These are phyloP conservation scores for Lolium multiflorum DNA, from an alignment of 176 grass and related monocot genomes.

Conservation along the genomic window DNA sequence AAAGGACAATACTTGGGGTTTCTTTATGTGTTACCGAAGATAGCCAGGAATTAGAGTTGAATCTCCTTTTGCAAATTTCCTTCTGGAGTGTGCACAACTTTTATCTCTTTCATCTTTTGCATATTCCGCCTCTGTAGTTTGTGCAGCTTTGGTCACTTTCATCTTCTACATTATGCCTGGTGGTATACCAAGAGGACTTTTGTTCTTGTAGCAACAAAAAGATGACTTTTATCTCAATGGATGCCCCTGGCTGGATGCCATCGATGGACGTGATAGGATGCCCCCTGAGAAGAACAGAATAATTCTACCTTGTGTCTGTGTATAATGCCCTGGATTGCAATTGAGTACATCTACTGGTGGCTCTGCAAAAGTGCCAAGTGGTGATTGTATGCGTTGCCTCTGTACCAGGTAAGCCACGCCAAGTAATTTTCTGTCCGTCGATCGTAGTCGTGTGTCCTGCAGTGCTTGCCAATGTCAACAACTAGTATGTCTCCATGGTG, in stretches of 20 bases:
- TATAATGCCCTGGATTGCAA: neutral
- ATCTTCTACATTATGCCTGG: neutral
- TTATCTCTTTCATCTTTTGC: conserved; percentile 33
- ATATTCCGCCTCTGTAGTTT: conserved; percentile 10
- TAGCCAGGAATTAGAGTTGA: neutral
- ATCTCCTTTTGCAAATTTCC: neutral
- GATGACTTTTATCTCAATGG: neutral
- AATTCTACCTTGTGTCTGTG: neutral
- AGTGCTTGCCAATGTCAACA: neutral
- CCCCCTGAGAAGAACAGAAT: neutral
- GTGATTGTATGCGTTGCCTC: conserved; percentile 3
- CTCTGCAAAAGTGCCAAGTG: neutral
- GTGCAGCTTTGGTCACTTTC: conserved; percentile 32
- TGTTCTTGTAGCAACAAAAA: neutral
- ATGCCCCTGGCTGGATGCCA: conserved; percentile 24
- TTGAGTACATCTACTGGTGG: neutral
- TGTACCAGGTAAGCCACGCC: conserved; percentile 25
- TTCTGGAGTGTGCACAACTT: conserved; percentile 13
- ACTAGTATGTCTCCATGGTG: neutral
- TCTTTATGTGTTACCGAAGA: neutral
- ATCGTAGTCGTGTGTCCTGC: conserved; percentile 13
- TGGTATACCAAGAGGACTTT: neutral
- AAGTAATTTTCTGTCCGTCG: neutral
- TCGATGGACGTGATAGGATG: neutral
- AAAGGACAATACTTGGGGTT: neutral